Percentiles rank a stretch among this genome's conserved stretches.
Conservation (phyloP, 345 rosid species). For the Aurinia saxatilis region DNA sequence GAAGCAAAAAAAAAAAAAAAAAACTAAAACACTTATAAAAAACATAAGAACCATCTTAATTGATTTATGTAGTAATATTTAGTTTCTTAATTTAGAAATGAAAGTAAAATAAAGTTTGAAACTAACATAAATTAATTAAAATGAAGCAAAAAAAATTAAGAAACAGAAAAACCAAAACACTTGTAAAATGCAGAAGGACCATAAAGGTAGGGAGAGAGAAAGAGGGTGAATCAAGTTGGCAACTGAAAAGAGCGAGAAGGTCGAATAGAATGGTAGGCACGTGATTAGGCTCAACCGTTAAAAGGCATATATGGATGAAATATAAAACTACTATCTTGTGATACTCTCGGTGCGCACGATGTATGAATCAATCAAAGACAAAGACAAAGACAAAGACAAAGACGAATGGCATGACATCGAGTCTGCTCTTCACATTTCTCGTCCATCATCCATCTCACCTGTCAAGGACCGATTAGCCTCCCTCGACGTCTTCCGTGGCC, state of each 20-base stretch:
- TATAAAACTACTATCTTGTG: too few species aligned
- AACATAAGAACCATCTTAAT: too few species aligned
- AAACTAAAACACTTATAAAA: too few species aligned
- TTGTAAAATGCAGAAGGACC: too few species aligned
- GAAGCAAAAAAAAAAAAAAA: too few species aligned
- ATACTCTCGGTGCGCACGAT: neutral
- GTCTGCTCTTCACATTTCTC: conserved; percentile 32
- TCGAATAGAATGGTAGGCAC: conserved; percentile 4
- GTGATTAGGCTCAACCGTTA: conserved; percentile 2
- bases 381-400: too few species aligned
- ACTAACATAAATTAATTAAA: too few species aligned
- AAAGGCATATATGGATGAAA: neutral
- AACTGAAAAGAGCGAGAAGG: neutral
- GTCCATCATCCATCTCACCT: conserved; percentile 6
- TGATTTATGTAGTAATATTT: too few species aligned
- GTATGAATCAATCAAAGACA: conserved; percentile 29
- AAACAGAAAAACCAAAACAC: too few species aligned
- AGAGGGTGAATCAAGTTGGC: conserved; percentile 7
- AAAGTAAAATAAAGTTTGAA: too few species aligned
- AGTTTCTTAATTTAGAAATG: too few species aligned
- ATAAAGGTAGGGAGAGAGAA: neutral
- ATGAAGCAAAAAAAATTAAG: too few species aligned
- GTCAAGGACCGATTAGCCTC: conserved; percentile 43
- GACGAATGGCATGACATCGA: conserved; percentile 23
- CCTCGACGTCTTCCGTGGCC: conserved; percentile 69